These are phyloP conservation scores for Didymella pinodella DNA, from an alignment of 2,329 filamentous ascomycete genomes.

Conservation along the genomic window DNA sequence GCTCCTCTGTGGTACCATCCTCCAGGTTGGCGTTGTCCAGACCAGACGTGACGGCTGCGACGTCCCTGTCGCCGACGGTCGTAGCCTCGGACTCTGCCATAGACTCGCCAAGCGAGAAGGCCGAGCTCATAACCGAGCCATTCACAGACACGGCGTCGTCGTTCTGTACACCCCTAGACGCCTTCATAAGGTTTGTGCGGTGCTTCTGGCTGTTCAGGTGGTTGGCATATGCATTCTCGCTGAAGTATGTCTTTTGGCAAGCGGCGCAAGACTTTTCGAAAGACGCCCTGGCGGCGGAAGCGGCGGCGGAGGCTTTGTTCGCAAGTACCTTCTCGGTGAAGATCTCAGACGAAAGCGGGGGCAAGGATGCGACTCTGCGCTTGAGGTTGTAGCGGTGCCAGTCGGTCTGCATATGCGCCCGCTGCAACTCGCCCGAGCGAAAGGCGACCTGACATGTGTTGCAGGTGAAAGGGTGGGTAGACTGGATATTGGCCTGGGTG, in stretches of 20 bases:
- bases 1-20: slow-evolving; percentile 31
- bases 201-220: slow-evolving; percentile 93
- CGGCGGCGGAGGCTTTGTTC: slow-evolving; percentile 82
- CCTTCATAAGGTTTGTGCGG: slow-evolving; percentile 68
- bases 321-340: slow-evolving; percentile 96
- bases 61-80: slow-evolving; percentile 72
- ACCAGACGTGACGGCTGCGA: slow-evolving; percentile 78
- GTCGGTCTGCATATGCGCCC: slow-evolving; percentile 96
- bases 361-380: slow-evolving; percentile 86
- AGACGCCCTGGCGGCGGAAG: slow-evolving; percentile 85
- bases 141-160: slow-evolving; percentile 71
- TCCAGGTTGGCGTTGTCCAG: slow-evolving; percentile 70
- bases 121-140: slow-evolving; percentile 82
- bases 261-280: slow-evolving; percentile 84
- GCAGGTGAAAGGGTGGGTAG: slow-evolving; percentile 87
- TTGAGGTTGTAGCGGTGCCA: slow-evolving; percentile 99
- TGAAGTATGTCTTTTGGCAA: slow-evolving; percentile 94
- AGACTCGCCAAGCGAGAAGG: slow-evolving; percentile 88
- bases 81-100: slow-evolving; percentile 61
- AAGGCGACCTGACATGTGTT: slow-evolving; percentile 98
- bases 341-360: slow-evolving; percentile 87
- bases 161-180: slow-evolving; percentile 47
- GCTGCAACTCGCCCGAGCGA: slow-evolving; percentile 89
- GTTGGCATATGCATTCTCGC: slow-evolving; percentile 94
- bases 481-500: slow-evolving; percentile 47